phyloP scores from a whole-genome alignment of 83 land plant species.

The Larix sibirica region DNA sequence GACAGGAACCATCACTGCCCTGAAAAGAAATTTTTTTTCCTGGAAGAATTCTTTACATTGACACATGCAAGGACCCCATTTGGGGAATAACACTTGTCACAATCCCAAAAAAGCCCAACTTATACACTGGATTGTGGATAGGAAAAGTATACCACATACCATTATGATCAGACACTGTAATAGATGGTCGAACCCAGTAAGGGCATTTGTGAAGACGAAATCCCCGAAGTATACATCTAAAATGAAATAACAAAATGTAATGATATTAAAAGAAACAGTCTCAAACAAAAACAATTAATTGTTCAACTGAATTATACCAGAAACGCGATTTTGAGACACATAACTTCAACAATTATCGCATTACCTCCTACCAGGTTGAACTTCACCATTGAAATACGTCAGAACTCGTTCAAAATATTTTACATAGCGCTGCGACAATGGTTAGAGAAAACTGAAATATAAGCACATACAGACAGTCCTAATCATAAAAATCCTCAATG shows the following conservation, averaged over 20 bases:
- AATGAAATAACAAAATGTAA: not conserved
- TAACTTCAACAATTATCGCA: not conserved
- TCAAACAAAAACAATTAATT: not conserved
- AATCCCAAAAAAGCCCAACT: too few relatives aligned
- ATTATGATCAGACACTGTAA: conserved; percentile 92
- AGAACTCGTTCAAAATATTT: conserved; percentile 94
- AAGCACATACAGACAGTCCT: conserved; percentile 1
- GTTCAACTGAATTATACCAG: not conserved
- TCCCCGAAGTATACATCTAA: conserved; percentile 96
- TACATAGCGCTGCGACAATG: conserved; percentile 80
- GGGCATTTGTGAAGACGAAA: conserved; percentile 96
- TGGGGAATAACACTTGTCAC: too few relatives aligned
- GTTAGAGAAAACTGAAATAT: not conserved
- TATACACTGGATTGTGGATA: too few relatives aligned
- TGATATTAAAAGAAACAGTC: not conserved
- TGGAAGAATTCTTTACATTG: too few relatives aligned
- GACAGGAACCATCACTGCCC: too few relatives aligned
- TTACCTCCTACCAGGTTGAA: conserved; percentile 89
- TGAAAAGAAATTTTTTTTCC: too few relatives aligned
- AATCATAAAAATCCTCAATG: not conserved
- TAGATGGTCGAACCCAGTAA: conserved; percentile 94
- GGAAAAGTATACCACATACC: conserved; percentile 45
- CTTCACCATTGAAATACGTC: conserved; percentile 87
- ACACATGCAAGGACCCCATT: too few relatives aligned
- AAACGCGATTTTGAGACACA: not conserved